Evolutionary conservation across 1,284 basidiomycete genomes (phyloP).

Genomic region (Chiua sp.): DNA sequence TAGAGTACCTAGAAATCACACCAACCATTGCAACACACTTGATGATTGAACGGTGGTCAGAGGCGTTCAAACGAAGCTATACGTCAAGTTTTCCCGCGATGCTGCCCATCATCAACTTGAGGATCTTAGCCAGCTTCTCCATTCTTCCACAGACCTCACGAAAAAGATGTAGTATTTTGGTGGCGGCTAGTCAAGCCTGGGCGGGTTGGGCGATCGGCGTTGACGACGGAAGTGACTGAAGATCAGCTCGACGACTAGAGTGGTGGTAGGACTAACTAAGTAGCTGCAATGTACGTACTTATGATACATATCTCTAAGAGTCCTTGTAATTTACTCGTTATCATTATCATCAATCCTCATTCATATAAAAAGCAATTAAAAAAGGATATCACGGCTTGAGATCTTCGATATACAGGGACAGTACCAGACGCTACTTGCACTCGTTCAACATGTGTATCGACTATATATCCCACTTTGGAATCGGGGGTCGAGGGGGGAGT

Average conservation of each 20-base stretch:
- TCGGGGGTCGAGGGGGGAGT: constrained; percentile 35
- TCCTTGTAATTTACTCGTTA: not conserved
- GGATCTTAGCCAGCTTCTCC: not conserved
- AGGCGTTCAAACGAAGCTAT: not conserved
- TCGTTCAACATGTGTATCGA: not conserved
- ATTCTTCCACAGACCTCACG: not conserved
- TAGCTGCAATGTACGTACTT: no score
- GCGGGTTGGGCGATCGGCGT: not conserved
- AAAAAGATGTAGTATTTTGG: not conserved
- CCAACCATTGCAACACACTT: not conserved
- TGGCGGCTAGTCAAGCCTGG: not conserved
- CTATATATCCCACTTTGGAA: constrained; percentile 37
- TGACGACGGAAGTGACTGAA: not conserved
- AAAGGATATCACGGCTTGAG: no score
- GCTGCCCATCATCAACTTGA: not conserved
- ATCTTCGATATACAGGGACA: not conserved
- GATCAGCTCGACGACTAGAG: not conserved
- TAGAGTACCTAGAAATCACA: not conserved
- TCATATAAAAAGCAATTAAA: not conserved
- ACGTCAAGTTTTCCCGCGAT: not conserved
- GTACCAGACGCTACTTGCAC: not conserved
- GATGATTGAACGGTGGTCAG: not conserved
- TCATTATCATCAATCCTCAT: not conserved
- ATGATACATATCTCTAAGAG: no score
- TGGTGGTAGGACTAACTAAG: no score